A percentile compares a stretch with the other conserved stretches of the same genome.
These are phyloP conservation scores for Penicillium sp. DNA, from an alignment of 2,329 filamentous ascomycete species.

Conservation along the genomic window DNA sequence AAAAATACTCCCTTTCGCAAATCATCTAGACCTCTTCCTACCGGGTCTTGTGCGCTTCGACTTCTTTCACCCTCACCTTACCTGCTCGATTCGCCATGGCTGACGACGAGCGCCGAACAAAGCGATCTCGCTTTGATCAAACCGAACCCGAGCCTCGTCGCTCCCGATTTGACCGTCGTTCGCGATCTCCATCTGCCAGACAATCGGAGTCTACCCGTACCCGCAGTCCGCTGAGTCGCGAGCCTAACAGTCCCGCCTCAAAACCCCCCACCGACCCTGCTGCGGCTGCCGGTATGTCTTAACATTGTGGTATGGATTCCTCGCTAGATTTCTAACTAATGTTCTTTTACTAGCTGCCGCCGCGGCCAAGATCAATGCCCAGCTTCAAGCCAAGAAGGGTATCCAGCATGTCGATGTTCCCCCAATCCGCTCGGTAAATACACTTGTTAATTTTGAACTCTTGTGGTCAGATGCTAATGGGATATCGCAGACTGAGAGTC, in stretches of 20 bases:
- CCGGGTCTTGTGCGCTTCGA: neutral
- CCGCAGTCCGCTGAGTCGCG: conserved; percentile 74
- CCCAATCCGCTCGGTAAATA: conserved; percentile 68
- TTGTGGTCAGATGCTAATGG: conserved; percentile 17
- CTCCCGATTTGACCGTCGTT: conserved; percentile 90
- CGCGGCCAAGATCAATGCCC: conserved; percentile 83
- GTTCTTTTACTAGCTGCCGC: conserved; percentile 68
- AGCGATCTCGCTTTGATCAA: conserved; percentile 94
- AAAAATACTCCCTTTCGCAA: conserved; percentile 4
- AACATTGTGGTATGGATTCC: neutral
- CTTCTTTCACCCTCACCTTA: conserved; percentile 1
- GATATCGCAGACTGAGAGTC: conserved; percentile 48
- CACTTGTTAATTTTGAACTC: neutral
- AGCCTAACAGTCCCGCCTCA: conserved; percentile 52
- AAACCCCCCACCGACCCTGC: conserved; percentile 67
- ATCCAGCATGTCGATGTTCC: conserved; percentile 90
- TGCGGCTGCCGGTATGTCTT: conserved; percentile 71
- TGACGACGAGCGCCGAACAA: conserved; percentile 74
- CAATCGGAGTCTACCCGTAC: conserved; percentile 73
- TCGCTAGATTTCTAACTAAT: conserved; percentile 10
- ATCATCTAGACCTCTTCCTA: neutral
- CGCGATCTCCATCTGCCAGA: conserved; percentile 74
- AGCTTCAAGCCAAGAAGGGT: conserved; percentile 82
- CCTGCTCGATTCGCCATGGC: conserved; percentile 60
- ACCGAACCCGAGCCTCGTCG: conserved; percentile 79